Percentiles rank a stretch among this genome's conserved stretches.
Evolutionary conservation across 805 yeast genomes (phyloP).

Genomic region (Myxozyma nipponensis): DNA sequence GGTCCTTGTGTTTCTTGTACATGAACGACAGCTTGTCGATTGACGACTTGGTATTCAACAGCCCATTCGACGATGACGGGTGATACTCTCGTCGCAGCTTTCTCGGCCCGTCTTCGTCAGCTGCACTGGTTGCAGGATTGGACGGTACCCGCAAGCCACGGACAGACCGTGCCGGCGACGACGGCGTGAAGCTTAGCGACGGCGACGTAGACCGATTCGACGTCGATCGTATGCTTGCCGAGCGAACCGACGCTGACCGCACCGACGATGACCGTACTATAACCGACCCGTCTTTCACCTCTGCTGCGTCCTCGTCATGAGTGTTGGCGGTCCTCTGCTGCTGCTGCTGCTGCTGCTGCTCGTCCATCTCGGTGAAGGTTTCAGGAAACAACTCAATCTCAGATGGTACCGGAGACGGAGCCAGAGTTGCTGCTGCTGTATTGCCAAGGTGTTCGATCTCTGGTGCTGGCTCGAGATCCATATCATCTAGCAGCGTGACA

Average conservation of each 20-base stretch:
- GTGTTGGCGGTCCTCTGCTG: background rate
- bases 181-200: background rate
- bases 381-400: background rate
- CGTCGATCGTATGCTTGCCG: background rate
- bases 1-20: constrained; percentile 1
- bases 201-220: background rate
- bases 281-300: background rate
- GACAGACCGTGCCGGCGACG: background rate
- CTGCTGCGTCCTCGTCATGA: background rate
- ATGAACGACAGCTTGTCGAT: constrained; percentile 18
- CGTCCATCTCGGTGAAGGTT: background rate
- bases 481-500: constrained; percentile 10
- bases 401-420: background rate
- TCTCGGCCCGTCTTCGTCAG: background rate
- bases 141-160: background rate
- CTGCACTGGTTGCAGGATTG: background rate
- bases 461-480: constrained; percentile 1
- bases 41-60: constrained; percentile 24
- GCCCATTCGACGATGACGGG: constrained; percentile 6
- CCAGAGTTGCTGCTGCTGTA: too few species aligned
- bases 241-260: background rate
- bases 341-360: background rate
- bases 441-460: background rate
- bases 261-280: background rate
- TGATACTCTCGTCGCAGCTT: constrained; percentile 7